Evolutionary conservation across 2,329 filamentous ascomycete species (phyloP).

Genomic region (Venturia pyrina): DNA sequence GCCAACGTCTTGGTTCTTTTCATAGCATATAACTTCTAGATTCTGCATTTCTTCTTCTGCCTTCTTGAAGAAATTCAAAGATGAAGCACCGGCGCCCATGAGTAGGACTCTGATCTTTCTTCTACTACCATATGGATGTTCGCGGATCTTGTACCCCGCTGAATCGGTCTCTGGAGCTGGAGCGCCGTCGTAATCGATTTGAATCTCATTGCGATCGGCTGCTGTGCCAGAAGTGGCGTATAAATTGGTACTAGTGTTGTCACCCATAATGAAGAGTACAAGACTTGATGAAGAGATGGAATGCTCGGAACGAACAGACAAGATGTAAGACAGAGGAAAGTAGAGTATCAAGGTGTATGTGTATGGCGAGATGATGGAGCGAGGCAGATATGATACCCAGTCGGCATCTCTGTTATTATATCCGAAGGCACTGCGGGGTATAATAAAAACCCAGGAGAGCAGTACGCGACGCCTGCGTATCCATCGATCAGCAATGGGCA

Average conservation of each 20-base stretch:
- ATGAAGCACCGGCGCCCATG: constrained; percentile 34
- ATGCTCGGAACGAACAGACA: neutral
- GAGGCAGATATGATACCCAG: neutral
- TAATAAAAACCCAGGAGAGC: neutral
- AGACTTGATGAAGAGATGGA: neutral
- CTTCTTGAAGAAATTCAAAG: constrained; percentile 34
- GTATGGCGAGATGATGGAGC: neutral
- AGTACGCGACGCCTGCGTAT: neutral
- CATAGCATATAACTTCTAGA: constrained; percentile 28
- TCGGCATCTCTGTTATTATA: neutral
- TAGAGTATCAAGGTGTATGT: neutral
- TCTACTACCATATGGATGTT: constrained; percentile 34
- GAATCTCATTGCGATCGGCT: neutral
- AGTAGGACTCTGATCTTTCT: constrained; percentile 29
- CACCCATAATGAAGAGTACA: neutral
- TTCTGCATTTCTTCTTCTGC: constrained; percentile 33
- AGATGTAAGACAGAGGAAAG: neutral
- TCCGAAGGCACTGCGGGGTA: neutral
- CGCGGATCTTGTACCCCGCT: constrained; percentile 32
- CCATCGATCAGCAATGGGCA: neutral
- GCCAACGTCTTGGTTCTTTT: constrained; percentile 28
- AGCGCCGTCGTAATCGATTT: constrained; percentile 13
- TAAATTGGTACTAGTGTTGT: neutral
- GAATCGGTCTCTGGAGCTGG: constrained; percentile 28
- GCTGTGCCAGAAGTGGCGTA: constrained; percentile 8